Evolutionary conservation across 768 basidiomycete genomes (phyloP), one percentile per base, ranked within the genome.

Genomic region (Trametes maxima): DNA sequence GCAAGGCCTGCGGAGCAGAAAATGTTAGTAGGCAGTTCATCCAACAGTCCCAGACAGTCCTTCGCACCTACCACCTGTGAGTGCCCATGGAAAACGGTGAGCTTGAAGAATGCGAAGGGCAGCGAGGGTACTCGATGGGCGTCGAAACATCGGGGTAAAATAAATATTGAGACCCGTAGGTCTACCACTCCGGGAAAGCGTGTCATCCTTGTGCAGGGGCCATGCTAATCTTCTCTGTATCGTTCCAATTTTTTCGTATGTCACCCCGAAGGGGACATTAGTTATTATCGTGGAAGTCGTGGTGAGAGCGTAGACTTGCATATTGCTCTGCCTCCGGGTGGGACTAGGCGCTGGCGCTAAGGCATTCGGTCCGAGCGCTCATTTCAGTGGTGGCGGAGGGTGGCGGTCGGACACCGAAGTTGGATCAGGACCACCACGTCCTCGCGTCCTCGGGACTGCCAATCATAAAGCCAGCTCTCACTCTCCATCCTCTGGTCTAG

Each of bases 151-250:
- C 3, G 28, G 8, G 8, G 28, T 33, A 53, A 33, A 70, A 76
- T 75, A 76, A 76, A 76, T 76, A 76, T 76, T 75, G 74, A 76
- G 73, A 75, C 72, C 75, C 73, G 72, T 74, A 75, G 73, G 69
- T 74, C 73, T 89, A 89, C 89, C 88, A 90, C 89, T 90, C 89
- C 88, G 88, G 87, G 83, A 89, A 90, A 92, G 90, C 90, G 92
- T 95, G 94, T 95, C 94, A 95, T 95, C 94, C 95, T 95, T 97
- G 94, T 96, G 95, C 94, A 96, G 94, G 95, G 94, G 94, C 95
- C 92, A 96, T 96, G 94, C 94, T 95, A 95, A 96, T 95, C 94
- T 95, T 95, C 94, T 96, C 94, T 95, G 94, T 95, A 95, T 95
- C 90, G 92, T 94, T 95, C 91, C 93, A 94, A 94, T 90, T 92